Evolutionary conservation across 2,329 filamentous ascomycete genomes (phyloP), one percentile per base, ranked within the genome.

Genomic region (Cyclaneusma minus): DNA sequence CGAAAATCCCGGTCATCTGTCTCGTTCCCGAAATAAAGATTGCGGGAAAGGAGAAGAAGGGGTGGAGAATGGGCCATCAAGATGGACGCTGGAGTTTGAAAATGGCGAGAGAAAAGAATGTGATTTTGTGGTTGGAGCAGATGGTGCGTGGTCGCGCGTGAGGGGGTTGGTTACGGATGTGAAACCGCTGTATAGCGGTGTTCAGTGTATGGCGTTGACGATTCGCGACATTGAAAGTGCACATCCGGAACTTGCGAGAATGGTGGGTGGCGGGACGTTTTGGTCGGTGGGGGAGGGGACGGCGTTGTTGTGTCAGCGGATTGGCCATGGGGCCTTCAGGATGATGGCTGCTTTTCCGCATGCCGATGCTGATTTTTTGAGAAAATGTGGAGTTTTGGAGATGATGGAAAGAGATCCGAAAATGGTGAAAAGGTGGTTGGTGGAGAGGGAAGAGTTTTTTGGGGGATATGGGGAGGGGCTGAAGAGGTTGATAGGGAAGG

Each of bases 321-420:
- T 51, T 21, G 55, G 56, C 4, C 44, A 58, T 24, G 51, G 51
- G 6, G 48, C 41, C 17, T 35, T 60, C 14, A 42, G 48, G 13
- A 41, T 45, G 9, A 41, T 41, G 15, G 39, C 31, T 1, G 14
- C 14, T 11, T 5, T 28, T 13, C 25, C 9, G 4, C 11, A 11
- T 7, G 17, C 18, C 7, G 29, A 30, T 14, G 19, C 21, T 7
- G 5, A 9, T n/a, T n/a, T n/a, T n/a, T n/a, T n/a, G n/a, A n/a
- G n/a, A n/a, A n/a, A n/a, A n/a, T n/a, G n/a, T n/a, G n/a, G n/a
- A n/a, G n/a, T n/a, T n/a, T n/a, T n/a, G n/a, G n/a, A n/a, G n/a
- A n/a, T n/a, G n/a, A n/a, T n/a, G n/a, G n/a, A n/a, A n/a, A n/a
- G n/a, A n/a, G n/a, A 29, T 5, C 19, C 14, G 2, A 24, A 34